phyloP scores from a whole-genome alignment of 345 rosid species.

The Camelina neglecta region DNA sequence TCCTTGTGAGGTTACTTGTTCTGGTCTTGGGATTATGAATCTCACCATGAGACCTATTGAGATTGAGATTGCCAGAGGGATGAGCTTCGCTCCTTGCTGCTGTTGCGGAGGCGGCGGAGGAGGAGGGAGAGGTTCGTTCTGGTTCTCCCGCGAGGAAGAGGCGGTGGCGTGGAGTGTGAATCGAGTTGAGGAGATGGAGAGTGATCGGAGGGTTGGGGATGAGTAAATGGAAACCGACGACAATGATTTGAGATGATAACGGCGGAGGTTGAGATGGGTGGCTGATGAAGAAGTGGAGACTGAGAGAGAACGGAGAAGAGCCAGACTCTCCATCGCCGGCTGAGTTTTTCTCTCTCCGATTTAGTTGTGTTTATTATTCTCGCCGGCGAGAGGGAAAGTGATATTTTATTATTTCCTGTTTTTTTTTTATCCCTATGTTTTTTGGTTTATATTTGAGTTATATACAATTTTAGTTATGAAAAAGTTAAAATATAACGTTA shows the following conservation, averaged over 20 bases:
- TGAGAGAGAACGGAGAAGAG: conserved; percentile 57
- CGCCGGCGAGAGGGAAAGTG: conserved; percentile 9
- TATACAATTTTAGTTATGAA: too few species aligned
- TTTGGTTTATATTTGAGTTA: too few species aligned
- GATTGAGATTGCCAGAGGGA: conserved; percentile 65
- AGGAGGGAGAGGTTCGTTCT: conserved; percentile 7
- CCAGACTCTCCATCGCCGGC: conserved; percentile 65
- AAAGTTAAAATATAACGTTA: too few species aligned
- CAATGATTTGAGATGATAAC: conserved; percentile 33
- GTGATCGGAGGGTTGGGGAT: conserved; percentile 43
- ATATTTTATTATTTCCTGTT: neutral
- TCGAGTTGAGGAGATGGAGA: conserved; percentile 45
- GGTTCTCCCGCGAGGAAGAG: conserved; percentile 40
- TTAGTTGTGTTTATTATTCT: neutral
- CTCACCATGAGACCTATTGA: conserved; percentile 63
- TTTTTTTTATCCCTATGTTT: neutral
- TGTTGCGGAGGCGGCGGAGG: neutral
- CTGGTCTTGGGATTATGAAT: conserved; percentile 69
- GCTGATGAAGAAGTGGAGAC: conserved; percentile 44
- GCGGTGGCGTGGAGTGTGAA: conserved; percentile 48
- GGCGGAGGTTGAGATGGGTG: conserved; percentile 48
- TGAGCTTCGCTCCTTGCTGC: conserved; percentile 66
- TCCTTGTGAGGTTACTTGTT: conserved; percentile 63
- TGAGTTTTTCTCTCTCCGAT: neutral
- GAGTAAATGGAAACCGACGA: conserved; percentile 18